Conservation (phyloP, 768 basidiomycete genomes). For the Naganishia vishniacii region DNA sequence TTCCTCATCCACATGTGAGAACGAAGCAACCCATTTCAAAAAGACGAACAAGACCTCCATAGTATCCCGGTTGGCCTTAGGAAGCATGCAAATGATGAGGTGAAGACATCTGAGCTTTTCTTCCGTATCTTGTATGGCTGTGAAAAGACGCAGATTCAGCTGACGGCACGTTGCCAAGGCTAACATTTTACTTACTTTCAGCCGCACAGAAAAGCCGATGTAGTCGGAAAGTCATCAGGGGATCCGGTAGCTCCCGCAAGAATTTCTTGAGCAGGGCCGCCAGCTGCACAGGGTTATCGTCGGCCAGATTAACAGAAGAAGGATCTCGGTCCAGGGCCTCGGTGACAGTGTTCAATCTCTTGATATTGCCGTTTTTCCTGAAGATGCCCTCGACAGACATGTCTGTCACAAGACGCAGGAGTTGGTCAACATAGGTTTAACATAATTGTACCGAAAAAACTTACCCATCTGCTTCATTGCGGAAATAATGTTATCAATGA, state of each 20-base stretch:
- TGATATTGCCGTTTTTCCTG: conserved; percentile 95
- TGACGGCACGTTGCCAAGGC: too few relatives aligned
- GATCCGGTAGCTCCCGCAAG: conserved; percentile 90
- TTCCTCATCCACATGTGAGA: conserved; percentile 94
- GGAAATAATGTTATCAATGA: conserved; percentile 95
- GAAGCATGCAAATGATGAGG: conserved; percentile 75
- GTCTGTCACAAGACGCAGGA: conserved; percentile 54
- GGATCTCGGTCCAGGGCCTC: conserved; percentile 94
- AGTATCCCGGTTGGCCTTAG: conserved; percentile 90
- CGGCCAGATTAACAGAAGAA: conserved; percentile 78
- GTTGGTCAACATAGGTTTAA: background rate
- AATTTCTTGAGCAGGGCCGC: conserved; percentile 97
- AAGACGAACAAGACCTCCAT: conserved; percentile 97
- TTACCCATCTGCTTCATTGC: conserved; percentile 99
- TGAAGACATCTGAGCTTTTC: conserved; percentile 81
- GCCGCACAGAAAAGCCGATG: conserved; percentile 82
- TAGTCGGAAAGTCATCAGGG: conserved; percentile 87
- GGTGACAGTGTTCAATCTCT: conserved; percentile 79
- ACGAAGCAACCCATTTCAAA: conserved; percentile 98
- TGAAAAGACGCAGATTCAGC: conserved; percentile 8
- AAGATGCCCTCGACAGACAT: conserved; percentile 99
- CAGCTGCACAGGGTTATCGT: conserved; percentile 93
- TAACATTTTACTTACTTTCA: conserved; percentile 60
- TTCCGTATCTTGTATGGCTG: conserved; percentile 66
- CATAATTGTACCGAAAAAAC: conserved; percentile 38